Evolutionary conservation across 495 filamentous ascomycete species (phyloP), one percentile per base, ranked within the genome.

Genomic region (Aspergillus homomorphus): DNA sequence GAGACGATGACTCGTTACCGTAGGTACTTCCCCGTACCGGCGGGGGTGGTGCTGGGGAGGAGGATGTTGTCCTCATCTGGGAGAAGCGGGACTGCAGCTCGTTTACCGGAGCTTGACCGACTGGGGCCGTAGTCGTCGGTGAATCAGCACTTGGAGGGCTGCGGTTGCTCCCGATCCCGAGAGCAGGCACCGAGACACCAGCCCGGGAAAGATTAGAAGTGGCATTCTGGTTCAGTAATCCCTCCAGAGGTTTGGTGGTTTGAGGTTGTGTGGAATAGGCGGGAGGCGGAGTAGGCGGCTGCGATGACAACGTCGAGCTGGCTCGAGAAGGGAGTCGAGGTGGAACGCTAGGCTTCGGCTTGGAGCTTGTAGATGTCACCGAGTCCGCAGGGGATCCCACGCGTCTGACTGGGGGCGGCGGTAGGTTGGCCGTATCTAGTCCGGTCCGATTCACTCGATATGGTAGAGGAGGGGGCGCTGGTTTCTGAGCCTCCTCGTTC

Each of bases 141-240:
- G 60, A 61, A 15, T 45, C 58, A 23, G 55, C 51, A 4, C 23
- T 55, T 0, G 45, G 45, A n/a, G 59, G 43, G 60, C 51, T 69
- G 58, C 22, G 66, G 49, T 51, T 54, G 22, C 54, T 60, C 52
- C 85, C 86, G 59, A 96, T 95, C 16, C 88, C 88, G 44, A 96
- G 77, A 0, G 82, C 89, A 1, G 93, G 90, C 2, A 97, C 91
- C 0, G 86, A 89, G 45, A 96, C 79, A 3, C 93, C 93, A 6
- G 92, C 87, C 54, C 84, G 81, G 18, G 87, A 82, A 7, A 98
- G 78, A 21, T 91, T 80, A 38, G 74, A 77, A 33, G 89, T 66
- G 18, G 91, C 83, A 3, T 77, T 82, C 65, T 90, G 87, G 57
- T 93, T 92, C 22, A 93, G 64, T 68, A 80, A 68, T 66, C 75